These are phyloP conservation scores for Rhizophora mangle DNA, from an alignment of 345 rosid species.

Conservation along the genomic window DNA sequence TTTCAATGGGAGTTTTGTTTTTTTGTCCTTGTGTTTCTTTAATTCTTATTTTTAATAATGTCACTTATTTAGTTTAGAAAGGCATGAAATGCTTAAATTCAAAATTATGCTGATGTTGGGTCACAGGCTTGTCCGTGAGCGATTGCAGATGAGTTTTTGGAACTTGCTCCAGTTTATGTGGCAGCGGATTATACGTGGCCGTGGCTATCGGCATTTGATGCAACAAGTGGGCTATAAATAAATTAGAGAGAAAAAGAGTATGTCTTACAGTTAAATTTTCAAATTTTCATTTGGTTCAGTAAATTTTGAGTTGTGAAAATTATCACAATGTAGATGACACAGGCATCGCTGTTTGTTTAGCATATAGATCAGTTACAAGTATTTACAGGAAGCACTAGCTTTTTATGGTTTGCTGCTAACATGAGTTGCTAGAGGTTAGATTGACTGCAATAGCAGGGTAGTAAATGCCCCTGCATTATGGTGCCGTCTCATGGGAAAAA, in stretches of 20 bases:
- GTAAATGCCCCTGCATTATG: neutral
- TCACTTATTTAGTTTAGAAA: neutral
- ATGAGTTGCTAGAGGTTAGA: conserved; percentile 3
- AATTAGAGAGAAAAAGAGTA: conserved; percentile 21
- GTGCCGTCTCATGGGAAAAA: neutral
- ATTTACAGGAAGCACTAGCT: conserved; percentile 5
- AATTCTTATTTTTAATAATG: neutral
- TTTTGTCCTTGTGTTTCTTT: too few species aligned
- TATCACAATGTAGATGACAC: too few species aligned
- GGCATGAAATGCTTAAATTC: neutral
- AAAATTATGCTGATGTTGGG: conserved; percentile 14
- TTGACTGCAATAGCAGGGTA: neutral
- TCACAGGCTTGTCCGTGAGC: conserved; percentile 78
- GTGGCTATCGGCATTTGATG: conserved; percentile 92
- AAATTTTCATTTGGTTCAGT: neutral
- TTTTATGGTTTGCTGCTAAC: conserved; percentile 3
- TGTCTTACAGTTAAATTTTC: neutral
- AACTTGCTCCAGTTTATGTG: conserved; percentile 47
- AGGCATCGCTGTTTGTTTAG: too few species aligned
- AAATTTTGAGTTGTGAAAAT: neutral
- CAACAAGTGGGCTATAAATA: conserved; percentile 49
- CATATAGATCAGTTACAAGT: too few species aligned
- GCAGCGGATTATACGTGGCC: conserved; percentile 77
- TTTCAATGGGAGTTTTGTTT: neutral
- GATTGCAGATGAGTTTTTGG: conserved; percentile 54